Evolutionary conservation across 1,284 basidiomycete species (phyloP).

Genomic region (Grifola frondosa): DNA sequence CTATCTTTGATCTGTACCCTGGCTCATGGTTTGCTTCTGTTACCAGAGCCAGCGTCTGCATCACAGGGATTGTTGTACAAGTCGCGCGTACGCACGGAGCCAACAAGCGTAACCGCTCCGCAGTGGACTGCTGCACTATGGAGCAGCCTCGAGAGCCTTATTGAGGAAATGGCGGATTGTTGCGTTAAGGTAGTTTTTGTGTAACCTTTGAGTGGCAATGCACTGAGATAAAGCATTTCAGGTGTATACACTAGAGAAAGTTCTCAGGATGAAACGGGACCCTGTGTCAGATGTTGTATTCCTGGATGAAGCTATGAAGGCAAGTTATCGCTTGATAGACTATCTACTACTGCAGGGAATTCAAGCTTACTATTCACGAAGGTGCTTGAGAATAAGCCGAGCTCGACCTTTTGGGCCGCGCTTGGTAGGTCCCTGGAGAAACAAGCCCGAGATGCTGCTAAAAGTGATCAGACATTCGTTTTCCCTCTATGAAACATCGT

Average conservation of each 20-base stretch:
- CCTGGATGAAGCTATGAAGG: conserved; percentile 90
- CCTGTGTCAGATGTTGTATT: conserved; percentile 76
- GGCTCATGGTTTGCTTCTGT: conserved; percentile 3
- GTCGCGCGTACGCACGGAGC: conserved; percentile 81
- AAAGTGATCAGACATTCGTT: conserved; percentile 46
- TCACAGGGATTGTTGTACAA: conserved; percentile 60
- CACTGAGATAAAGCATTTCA: no score
- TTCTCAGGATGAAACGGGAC: conserved; percentile 87
- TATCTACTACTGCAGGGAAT: no score
- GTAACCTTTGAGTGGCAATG: no score
- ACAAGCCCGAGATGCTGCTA: conserved; percentile 72
- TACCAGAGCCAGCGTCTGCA: conserved; percentile 40
- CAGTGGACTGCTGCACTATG: conserved; percentile 85
- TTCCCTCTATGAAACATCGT: not conserved
- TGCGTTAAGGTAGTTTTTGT: conserved; percentile 76
- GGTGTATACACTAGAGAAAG: conserved; percentile 95
- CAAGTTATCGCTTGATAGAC: conserved; percentile 36
- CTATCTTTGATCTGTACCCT: conserved; percentile 2
- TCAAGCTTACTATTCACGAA: conserved; percentile 2
- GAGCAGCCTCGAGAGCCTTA: conserved; percentile 77
- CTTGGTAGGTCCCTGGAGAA: conserved; percentile 79
- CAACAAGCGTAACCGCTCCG: conserved; percentile 77
- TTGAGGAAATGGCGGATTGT: conserved; percentile 87
- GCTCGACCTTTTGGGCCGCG: conserved; percentile 87
- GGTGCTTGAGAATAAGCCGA: conserved; percentile 88